These are phyloP conservation scores for Ophioceras dolichostomum DNA, from an alignment of 2,329 filamentous ascomycete species.

Conservation along the genomic window DNA sequence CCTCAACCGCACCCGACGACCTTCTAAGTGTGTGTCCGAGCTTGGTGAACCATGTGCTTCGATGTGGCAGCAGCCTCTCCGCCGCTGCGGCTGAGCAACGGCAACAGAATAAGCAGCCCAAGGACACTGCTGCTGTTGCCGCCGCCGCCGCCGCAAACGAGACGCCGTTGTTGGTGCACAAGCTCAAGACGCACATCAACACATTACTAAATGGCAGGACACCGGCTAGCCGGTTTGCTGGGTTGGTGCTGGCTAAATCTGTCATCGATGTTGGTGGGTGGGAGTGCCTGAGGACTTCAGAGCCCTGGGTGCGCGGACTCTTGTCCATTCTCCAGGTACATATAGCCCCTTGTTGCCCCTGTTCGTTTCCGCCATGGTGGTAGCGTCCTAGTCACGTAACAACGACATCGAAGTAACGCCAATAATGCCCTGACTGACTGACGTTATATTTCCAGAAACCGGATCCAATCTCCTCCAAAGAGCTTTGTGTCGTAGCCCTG, in stretches of 20 bases:
- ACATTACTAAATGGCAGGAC: conserved; percentile 68
- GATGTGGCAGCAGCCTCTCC: conserved; percentile 50
- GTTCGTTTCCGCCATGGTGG: too few species aligned
- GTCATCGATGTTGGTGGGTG: conserved; percentile 73
- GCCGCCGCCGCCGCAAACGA: conserved; percentile 36
- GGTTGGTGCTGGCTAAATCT: conserved; percentile 67
- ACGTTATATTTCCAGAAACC: conserved; percentile 67
- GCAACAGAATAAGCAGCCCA: conserved; percentile 46
- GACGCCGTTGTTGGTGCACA: conserved; percentile 60
- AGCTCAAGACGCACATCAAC: conserved; percentile 66
- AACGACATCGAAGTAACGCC: too few species aligned
- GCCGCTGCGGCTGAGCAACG: conserved; percentile 42
- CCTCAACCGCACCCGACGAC: conserved; percentile 57
- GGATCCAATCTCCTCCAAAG: conserved; percentile 63
- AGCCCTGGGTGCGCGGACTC: conserved; percentile 67
- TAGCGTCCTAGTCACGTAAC: too few species aligned
- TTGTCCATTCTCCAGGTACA: conserved; percentile 59
- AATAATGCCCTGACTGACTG: too few species aligned
- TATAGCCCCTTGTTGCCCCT: too few species aligned
- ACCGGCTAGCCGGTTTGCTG: conserved; percentile 63
- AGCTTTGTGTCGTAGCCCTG: conserved; percentile 63
- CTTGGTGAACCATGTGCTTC: conserved; percentile 48
- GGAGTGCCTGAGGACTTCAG: conserved; percentile 62
- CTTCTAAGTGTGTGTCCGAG: conserved; percentile 62
- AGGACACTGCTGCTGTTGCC: too few species aligned